Evolutionary conservation across 2,329 filamentous ascomycete species (phyloP).

Genomic region (Neocucurbitaria cava): DNA sequence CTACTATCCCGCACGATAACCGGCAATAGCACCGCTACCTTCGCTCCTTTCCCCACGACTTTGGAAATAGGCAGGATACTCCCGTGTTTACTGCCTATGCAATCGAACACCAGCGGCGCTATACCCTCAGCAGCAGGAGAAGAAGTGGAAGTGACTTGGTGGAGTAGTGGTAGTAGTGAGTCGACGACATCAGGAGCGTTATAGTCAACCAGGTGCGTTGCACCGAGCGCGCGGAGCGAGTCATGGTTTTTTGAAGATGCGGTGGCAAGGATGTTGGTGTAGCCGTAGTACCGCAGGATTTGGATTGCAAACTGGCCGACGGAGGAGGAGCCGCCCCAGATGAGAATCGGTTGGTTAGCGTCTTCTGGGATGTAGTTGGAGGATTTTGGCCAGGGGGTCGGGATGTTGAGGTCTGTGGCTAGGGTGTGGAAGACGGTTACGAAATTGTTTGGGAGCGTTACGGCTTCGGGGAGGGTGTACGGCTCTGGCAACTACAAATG

Average conservation of each 20-base stretch:
- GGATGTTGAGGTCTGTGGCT: slow-evolving; percentile 59
- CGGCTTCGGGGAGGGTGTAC: slow-evolving; percentile 55
- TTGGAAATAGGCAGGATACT: slow-evolving; percentile 51
- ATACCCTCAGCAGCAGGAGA: no score
- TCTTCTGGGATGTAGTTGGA: slow-evolving; percentile 44
- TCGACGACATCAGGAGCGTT: slow-evolving; percentile 39
- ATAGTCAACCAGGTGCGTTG: slow-evolving; percentile 52
- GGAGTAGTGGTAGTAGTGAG: no score
- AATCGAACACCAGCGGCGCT: slow-evolving; percentile 38
- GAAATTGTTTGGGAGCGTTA: slow-evolving; percentile 63
- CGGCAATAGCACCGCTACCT: slow-evolving; percentile 66
- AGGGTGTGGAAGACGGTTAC: slow-evolving; percentile 67
- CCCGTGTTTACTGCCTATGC: slow-evolving; percentile 41
- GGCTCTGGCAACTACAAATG: slow-evolving; percentile 53
- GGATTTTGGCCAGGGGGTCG: slow-evolving; percentile 65
- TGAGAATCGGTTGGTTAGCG: slow-evolving; percentile 45
- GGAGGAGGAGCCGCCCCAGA: slow-evolving; percentile 55
- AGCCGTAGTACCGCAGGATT: slow-evolving; percentile 51
- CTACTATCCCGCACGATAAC: slow-evolving; percentile 64
- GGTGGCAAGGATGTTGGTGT: slow-evolving; percentile 48
- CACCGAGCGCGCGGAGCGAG: slow-evolving; percentile 48
- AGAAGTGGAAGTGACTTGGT: no score
- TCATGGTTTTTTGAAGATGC: slow-evolving; percentile 50
- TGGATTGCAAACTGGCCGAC: slow-evolving; percentile 55
- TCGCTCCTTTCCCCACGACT: slow-evolving; percentile 58